phyloP scores from a whole-genome alignment of 352 stramenopile species.

The Phytopythium boreale region DNA sequence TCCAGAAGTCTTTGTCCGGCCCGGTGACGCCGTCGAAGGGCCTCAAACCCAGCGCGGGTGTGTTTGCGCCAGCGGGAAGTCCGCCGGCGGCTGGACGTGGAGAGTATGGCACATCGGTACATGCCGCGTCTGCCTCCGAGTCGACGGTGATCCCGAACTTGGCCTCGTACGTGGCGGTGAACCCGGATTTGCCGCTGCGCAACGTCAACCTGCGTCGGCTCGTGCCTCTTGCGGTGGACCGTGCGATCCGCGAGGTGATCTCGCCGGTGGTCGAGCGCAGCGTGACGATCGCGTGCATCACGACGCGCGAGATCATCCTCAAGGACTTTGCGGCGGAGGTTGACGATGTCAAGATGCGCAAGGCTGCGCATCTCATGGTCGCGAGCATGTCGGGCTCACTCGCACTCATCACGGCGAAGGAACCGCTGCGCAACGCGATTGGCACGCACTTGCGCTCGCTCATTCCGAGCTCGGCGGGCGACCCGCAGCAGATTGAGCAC shows the following conservation, averaged over 20 bases:
- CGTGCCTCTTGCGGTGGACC: conserved; percentile 97
- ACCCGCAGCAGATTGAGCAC: conserved; percentile 94
- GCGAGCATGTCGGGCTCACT: conserved; percentile 97
- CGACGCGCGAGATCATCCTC: conserved; percentile 96
- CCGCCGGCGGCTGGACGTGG: conserved; percentile 21
- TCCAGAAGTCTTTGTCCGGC: conserved; percentile 27
- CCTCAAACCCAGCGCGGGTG: conserved; percentile 37
- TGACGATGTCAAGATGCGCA: conserved; percentile 95
- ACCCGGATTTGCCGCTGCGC: conserved; percentile 93
- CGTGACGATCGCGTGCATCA: conserved; percentile 99
- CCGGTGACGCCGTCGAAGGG: conserved; percentile 62
- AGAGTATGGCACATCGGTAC: conserved; percentile 19
- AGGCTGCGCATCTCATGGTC: conserved; percentile 98
- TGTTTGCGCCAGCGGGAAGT: conserved; percentile 52
- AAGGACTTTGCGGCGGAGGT: conserved; percentile 99
- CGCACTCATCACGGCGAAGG: conserved; percentile 97
- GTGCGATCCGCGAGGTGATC: conserved; percentile 98
- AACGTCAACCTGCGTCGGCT: conserved; percentile 93
- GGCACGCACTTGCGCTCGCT: conserved; percentile 95
- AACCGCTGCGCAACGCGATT: conserved; percentile 97
- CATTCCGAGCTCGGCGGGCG: conserved; percentile 77
- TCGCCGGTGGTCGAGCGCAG: conserved; percentile 98
- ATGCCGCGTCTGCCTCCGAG: conserved; percentile 46
- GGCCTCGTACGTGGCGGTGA: conserved; percentile 97
- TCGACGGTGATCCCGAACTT: conserved; percentile 99